A percentile compares a stretch with the other conserved stretches of the same genome.
Conservation (phyloP, 805 yeast genomes). For the Candida golubevii region DNA sequence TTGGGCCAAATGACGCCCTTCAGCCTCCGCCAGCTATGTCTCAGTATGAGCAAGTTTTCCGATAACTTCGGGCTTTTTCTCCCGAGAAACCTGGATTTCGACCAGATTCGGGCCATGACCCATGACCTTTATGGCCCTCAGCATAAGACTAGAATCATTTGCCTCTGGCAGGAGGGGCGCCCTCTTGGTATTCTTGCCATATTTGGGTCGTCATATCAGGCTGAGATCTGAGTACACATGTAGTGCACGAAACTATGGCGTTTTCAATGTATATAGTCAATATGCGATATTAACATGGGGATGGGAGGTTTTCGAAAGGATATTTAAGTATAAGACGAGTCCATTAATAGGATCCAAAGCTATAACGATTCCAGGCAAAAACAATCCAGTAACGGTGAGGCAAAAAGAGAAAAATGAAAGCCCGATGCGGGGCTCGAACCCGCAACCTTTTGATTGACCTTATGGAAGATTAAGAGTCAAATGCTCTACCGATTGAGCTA, state of each 20-base stretch:
- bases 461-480: slow-evolving; percentile 19
- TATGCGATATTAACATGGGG: too few species aligned
- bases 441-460: slow-evolving; percentile 24
- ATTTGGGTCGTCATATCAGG: slow-evolving; percentile 9
- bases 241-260: too few species aligned
- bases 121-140: slow-evolving; percentile 25
- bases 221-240: neutral
- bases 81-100: slow-evolving; percentile 56
- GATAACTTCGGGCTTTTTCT: slow-evolving; percentile 54
- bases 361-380: slow-evolving; percentile 3
- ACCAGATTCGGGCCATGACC: slow-evolving; percentile 49
- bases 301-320: too few species aligned
- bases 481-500: slow-evolving; percentile 24
- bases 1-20: slow-evolving; percentile 45
- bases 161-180: slow-evolving; percentile 14
- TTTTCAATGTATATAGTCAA: too few species aligned
- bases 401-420: slow-evolving; percentile 17
- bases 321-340: too few species aligned
- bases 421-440: slow-evolving; percentile 25
- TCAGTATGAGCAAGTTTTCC: slow-evolving; percentile 38
- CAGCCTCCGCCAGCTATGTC: slow-evolving; percentile 41
- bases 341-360: too few species aligned
- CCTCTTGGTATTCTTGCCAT: slow-evolving; percentile 15
- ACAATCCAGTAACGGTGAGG: too few species aligned
- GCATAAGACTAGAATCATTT: slow-evolving; percentile 13